Percentiles rank a stretch among this genome's conserved stretches.
These are phyloP conservation scores for Amanita subjunquillea DNA, from an alignment of 768 basidiomycete genomes.

Conservation along the genomic window DNA sequence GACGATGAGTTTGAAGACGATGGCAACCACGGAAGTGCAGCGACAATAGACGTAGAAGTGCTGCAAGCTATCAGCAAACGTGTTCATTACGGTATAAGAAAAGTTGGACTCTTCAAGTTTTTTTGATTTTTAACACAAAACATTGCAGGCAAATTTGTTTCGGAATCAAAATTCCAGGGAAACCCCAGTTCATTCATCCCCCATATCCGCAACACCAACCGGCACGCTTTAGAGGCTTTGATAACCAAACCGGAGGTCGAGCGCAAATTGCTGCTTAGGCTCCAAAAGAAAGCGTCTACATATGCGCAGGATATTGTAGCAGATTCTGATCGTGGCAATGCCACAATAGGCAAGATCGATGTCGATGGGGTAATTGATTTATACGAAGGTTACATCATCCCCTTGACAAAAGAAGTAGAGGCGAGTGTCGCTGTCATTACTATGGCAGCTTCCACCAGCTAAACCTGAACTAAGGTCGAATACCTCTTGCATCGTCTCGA, in stretches of 20 bases:
- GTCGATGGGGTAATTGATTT: slow-evolving; percentile 88
- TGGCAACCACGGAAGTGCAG: slow-evolving; percentile 95
- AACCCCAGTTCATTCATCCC: slow-evolving; percentile 85
- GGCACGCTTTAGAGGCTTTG: slow-evolving; percentile 65
- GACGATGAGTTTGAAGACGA: slow-evolving; percentile 80
- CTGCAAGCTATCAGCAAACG: slow-evolving; percentile 98
- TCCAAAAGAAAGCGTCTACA: slow-evolving; percentile 75
- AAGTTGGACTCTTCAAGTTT: neutral
- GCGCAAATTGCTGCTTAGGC: slow-evolving; percentile 64
- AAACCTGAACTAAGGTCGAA: slow-evolving; percentile 54
- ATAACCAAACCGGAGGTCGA: slow-evolving; percentile 99
- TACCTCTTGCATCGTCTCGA: slow-evolving; percentile 89
- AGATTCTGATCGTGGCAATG: slow-evolving; percentile 37
- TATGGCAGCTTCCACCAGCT: neutral
- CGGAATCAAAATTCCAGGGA: slow-evolving; percentile 91
- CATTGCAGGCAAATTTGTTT: slow-evolving; percentile 88
- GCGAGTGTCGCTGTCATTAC: slow-evolving; percentile 30
- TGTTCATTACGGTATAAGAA: slow-evolving; percentile 80
- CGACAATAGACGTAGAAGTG: slow-evolving; percentile 90
- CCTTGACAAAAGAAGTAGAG: slow-evolving; percentile 97
- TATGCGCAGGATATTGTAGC: slow-evolving; percentile 78
- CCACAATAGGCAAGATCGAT: slow-evolving; percentile 62
- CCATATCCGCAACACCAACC: slow-evolving; percentile 77
- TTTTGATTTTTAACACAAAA: neutral
- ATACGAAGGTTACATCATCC: slow-evolving; percentile 94